Conservation (phyloP, 805 yeast species). For the Candida germanica region DNA sequence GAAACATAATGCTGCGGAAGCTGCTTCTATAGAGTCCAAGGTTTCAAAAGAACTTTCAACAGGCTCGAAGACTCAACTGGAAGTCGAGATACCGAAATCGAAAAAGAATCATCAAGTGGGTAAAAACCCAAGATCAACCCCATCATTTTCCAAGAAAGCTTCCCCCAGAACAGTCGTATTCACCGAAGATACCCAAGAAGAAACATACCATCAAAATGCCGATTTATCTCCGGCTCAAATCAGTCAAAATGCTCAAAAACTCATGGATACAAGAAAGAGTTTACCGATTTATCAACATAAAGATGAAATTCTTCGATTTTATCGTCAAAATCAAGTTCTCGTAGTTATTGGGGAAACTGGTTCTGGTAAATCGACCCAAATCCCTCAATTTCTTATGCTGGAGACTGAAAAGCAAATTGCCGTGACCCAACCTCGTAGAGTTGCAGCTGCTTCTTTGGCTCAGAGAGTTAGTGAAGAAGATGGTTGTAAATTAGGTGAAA, state of each 20-base stretch:
- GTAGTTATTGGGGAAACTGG: slow-evolving; percentile 96
- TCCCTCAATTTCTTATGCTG: slow-evolving; percentile 84
- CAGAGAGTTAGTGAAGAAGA: slow-evolving; percentile 87
- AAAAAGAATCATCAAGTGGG: background rate
- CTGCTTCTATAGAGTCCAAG: background rate
- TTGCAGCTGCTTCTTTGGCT: slow-evolving; percentile 94
- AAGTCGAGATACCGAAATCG: background rate
- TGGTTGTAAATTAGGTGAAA: slow-evolving; percentile 72
- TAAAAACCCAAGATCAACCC: background rate
- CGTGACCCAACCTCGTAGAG: slow-evolving; percentile 96
- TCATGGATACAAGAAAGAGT: slow-evolving; percentile 42
- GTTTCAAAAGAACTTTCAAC: background rate
- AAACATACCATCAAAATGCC: slow-evolving; percentile 11
- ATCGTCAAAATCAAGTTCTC: slow-evolving; percentile 60
- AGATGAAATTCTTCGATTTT: slow-evolving; percentile 54
- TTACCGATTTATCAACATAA: slow-evolving; percentile 78
- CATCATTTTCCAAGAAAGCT: background rate
- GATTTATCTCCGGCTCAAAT: slow-evolving; percentile 20
- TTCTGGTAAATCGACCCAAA: slow-evolving; percentile 95
- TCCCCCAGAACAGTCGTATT: slow-evolving; percentile 5
- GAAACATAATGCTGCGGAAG: background rate
- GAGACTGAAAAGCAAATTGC: slow-evolving; percentile 60
- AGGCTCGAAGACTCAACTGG: background rate
- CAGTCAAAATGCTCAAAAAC: slow-evolving; percentile 36
- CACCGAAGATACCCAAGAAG: slow-evolving; percentile 28